Evolutionary conservation across 106 monocot genomes (phyloP).

Genomic region (Apostasia ramifera): DNA sequence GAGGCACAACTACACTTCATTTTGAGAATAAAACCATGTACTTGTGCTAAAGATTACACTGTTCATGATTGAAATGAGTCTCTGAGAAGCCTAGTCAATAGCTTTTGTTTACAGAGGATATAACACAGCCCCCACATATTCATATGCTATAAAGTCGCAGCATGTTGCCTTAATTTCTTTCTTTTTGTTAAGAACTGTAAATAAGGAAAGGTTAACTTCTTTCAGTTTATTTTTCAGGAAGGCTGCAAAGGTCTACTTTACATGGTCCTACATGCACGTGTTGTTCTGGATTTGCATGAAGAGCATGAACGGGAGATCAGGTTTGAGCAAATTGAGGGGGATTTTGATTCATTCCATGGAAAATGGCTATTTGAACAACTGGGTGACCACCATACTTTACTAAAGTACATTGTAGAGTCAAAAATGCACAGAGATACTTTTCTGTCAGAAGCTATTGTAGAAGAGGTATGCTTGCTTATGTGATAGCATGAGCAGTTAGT

Average conservation of each 20-base stretch:
- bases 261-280: constrained; percentile 96
- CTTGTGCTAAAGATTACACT: too few relatives aligned
- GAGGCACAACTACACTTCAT: too few relatives aligned
- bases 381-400: constrained; percentile 72
- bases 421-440: constrained; percentile 81
- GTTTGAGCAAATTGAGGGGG: constrained; percentile 94
- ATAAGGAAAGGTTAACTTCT: too few relatives aligned
- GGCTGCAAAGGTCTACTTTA: constrained; percentile 94
- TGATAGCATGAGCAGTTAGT: not conserved
- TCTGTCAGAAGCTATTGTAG: constrained; percentile 84
- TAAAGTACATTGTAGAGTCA: constrained; percentile 92
- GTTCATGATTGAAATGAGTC: too few relatives aligned
- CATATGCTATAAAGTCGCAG: too few relatives aligned
- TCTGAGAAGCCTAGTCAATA: too few relatives aligned
- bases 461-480: constrained; percentile 49
- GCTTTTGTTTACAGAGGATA: too few relatives aligned
- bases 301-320: constrained; percentile 63
- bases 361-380: constrained; percentile 90
- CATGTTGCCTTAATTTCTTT: too few relatives aligned
- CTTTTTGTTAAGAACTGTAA: too few relatives aligned
- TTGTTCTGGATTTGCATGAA: constrained; percentile 81
- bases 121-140: too few relatives aligned
- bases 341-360: constrained; percentile 85
- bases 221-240: constrained; percentile 43
- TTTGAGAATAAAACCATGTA: too few relatives aligned